A percentile compares a stretch with the other conserved stretches of the same genome.
These are phyloP conservation scores for Eutypella sp. DNA, from an alignment of 2,329 filamentous ascomycete genomes.

Conservation along the genomic window DNA sequence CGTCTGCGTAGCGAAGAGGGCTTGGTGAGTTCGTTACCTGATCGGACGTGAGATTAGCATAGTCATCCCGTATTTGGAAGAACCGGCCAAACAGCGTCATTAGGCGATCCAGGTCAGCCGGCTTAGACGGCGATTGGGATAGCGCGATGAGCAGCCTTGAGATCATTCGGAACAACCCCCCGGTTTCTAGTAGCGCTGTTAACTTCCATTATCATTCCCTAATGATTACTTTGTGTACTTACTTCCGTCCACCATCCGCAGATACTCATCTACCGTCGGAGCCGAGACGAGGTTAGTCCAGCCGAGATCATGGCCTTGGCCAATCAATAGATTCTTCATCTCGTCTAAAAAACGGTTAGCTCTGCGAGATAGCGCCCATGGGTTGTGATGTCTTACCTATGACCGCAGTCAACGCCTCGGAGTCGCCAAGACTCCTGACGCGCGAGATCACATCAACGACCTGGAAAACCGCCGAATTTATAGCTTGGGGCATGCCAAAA, in stretches of 20 bases:
- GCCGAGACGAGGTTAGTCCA: neutral
- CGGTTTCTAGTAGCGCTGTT: constrained; percentile 9
- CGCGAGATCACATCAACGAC: constrained; percentile 20
- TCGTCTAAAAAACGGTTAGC: neutral
- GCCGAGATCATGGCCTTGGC: constrained; percentile 1
- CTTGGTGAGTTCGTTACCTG: constrained; percentile 9
- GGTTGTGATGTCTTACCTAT: too few species aligned
- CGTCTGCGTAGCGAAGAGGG: neutral
- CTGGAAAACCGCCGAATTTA: constrained; percentile 31
- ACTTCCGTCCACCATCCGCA: constrained; percentile 3
- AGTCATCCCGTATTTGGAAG: constrained; percentile 31
- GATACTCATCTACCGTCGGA: constrained; percentile 1
- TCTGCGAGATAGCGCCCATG: too few species aligned
- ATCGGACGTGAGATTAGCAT: constrained; percentile 22
- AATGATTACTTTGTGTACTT: constrained; percentile 2
- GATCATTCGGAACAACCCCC: constrained; percentile 13
- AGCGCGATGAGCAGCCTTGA: constrained; percentile 4
- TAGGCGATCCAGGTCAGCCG: constrained; percentile 7
- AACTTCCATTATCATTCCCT: too few species aligned
- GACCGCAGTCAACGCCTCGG: too few species aligned
- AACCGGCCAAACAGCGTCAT: constrained; percentile 19
- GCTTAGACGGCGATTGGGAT: neutral
- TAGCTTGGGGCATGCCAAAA: constrained; percentile 30
- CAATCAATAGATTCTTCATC: neutral
- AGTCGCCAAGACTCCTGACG: constrained; percentile 10